These are phyloP conservation scores for peach (Prunus persica) DNA, from an alignment of 306 rosid species.

Conservation along the genomic window DNA sequence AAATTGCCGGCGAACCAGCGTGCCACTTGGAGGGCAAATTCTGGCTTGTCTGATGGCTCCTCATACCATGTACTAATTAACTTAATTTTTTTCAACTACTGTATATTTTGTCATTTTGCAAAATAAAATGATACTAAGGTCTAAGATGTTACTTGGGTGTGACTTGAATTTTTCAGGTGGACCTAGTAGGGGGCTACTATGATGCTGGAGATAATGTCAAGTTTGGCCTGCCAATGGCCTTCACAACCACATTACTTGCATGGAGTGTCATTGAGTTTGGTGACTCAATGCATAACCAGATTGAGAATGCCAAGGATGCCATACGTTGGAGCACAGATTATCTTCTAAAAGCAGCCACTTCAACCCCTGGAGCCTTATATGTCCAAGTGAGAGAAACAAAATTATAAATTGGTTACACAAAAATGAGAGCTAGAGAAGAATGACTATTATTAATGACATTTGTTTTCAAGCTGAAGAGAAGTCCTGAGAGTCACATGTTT, in stretches of 20 bases:
- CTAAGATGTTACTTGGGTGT: not conserved
- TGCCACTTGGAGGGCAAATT: conserved; percentile 67
- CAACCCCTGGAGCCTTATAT: conserved; percentile 68
- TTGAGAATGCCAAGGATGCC: conserved; percentile 65
- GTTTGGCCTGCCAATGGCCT: conserved; percentile 93
- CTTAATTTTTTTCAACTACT: not conserved
- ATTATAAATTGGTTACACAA: not conserved
- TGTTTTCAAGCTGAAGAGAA: not conserved
- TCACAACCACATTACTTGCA: conserved; percentile 75
- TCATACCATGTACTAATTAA: conserved; percentile 50
- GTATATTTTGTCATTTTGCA: not conserved
- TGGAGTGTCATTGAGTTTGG: conserved; percentile 96
- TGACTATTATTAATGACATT: not conserved
- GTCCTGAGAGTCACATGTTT: not conserved
- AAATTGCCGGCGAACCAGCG: conserved; percentile 62
- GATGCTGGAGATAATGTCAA: conserved; percentile 95
- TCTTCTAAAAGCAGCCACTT: conserved; percentile 72
- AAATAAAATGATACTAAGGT: not conserved
- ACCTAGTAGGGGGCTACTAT: conserved; percentile 84
- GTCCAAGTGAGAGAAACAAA: conserved; percentile 58
- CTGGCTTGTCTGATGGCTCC: conserved; percentile 85
- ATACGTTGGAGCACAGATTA: conserved; percentile 77
- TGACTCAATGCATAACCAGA: conserved; percentile 53
- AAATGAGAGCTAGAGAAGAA: not conserved
- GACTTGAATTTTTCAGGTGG: conserved; percentile 53